Base-by-base conservation (phyloP, 768 basidiomycete species). In the Ramaria sp. region DNA sequence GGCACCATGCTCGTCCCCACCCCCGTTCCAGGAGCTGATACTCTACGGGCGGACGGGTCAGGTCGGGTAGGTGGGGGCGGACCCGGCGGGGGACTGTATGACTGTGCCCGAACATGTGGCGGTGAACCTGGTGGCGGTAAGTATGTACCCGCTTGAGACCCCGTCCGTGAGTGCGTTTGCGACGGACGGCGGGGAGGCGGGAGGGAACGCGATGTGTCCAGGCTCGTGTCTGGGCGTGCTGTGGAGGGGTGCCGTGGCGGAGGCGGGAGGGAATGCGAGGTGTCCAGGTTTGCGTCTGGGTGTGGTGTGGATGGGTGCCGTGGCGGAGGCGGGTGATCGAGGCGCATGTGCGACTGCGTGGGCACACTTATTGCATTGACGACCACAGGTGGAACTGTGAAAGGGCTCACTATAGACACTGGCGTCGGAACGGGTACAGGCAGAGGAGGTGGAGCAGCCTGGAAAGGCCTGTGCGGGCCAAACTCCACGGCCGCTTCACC, bases 391-490 rank as follows among this genome's bases (percentile, higher is more conserved):
- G 27, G 27, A 5, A 5, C 5, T 5, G 2, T 5, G 5, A 5
- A 27, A 27, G 27, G 27, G 27, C 2, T 27, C 27, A 27, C 27
- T 27, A 5, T 27, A 5, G 27, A 5, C 27, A 27, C 27, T 27
- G 27, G 27, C 5, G 27, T 27, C 27, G 27, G 34, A 10, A 37
- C 34, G 34, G 34, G 34, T 37, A 37, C 34, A 13, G 34, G 34
- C 13, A 13, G 2, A 10, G 34, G 34, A 37, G 9, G 47, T 0
- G 69, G 73, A 0, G 74, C 63, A 9, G 62, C 71, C 63, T 84
- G 83, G 62, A 84, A 88, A 0, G 86, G 83, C 12, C 84, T 63
- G 4, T 69, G 54, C 0, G 86, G 87, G 0, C 88, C 86, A 19
- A 76, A 68, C 54, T 86, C 80, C 1, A 89, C 59, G 0, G 83